A percentile compares a stretch with the other conserved stretches of the same genome.
Conservation (phyloP, 768 basidiomycete species). For the Boletus insuetus region DNA sequence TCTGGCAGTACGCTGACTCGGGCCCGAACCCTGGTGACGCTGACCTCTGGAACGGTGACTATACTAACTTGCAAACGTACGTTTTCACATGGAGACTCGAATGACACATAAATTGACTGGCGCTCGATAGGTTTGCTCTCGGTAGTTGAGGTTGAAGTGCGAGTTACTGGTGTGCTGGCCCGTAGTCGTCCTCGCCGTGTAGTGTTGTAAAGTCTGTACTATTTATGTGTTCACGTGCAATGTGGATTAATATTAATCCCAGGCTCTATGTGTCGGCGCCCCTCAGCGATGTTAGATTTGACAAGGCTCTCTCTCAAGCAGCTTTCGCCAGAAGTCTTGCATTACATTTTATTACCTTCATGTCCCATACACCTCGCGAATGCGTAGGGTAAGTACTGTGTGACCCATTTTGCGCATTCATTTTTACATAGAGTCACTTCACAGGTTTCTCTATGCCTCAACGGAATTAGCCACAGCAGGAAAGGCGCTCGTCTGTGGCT, state of each 20-base stretch:
- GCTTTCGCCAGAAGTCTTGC: not conserved
- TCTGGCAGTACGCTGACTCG: constrained; percentile 61
- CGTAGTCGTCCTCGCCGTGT: too few relatives aligned
- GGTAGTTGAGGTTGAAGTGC: constrained; percentile 1
- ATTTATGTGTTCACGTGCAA: too few relatives aligned
- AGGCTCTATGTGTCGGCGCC: too few relatives aligned
- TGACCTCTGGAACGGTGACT: constrained; percentile 54
- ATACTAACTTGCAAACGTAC: constrained; percentile 40
- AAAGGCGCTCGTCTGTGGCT: constrained; percentile 7
- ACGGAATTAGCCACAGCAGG: constrained; percentile 3
- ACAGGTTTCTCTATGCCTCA: too few relatives aligned
- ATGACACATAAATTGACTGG: not conserved
- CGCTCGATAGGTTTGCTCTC: constrained; percentile 17
- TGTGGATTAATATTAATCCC: too few relatives aligned
- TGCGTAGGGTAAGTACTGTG: too few relatives aligned
- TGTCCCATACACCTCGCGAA: too few relatives aligned
- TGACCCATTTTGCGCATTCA: too few relatives aligned
- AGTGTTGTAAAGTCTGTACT: too few relatives aligned
- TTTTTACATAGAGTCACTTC: constrained; percentile 3
- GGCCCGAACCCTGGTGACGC: constrained; percentile 58
- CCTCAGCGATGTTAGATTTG: too few relatives aligned
- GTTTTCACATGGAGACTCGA: not conserved
- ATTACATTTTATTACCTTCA: too few relatives aligned
- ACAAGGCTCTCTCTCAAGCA: not conserved
- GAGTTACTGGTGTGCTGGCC: too few relatives aligned